Evolutionary conservation across 2,329 filamentous ascomycete genomes (phyloP), one percentile per base, ranked within the genome.

Genomic region (Talaromyces sp.): DNA sequence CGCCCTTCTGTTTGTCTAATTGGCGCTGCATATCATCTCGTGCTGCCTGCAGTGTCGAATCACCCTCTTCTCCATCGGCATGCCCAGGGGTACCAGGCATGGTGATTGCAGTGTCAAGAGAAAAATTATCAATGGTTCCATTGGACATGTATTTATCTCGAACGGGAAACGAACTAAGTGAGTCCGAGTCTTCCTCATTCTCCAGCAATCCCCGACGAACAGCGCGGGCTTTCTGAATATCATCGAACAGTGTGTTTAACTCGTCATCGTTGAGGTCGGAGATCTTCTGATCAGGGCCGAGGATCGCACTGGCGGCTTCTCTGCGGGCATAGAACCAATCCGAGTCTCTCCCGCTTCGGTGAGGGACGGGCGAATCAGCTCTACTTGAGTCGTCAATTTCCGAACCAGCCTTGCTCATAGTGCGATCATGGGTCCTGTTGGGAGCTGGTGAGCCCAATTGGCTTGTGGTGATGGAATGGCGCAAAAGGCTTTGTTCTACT

Each of bases 61-160:
- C 73, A 7, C 71, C 73, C 59, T 73, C 92, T n/a, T 80, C 78
- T 0, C 87, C 85, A 61, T 93, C 91, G 28, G 84, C 85, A 63
- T 89, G 87, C 64, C 72, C 73, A 42, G 95, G 95, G 0, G 94
- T 98, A 0, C 92, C 96, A 1, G 95, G 95, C 83, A 97, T 92
- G 0, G 95, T 99, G 57, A 99, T 82, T 12, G 89, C 89, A 1
- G 95, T 99, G 73, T 99, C 95, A 16, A 99, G 82, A 1, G 94
- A 98, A 70, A 97, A 95, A 72, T 96, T 97, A 76, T 99, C 95
- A 59, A 98, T 83, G 0, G 94, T 97, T 1, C 94, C 94, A 60
- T 90, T 95, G 2, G 93, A 97, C 79, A 96, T 86, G 75, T 98
- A 98, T 72, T 98, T 98, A 69, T 99, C 95, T 57, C 95, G 85